Base-by-base conservation (phyloP, 2,329 filamentous ascomycete genomes). In the Beauveria sp. region DNA sequence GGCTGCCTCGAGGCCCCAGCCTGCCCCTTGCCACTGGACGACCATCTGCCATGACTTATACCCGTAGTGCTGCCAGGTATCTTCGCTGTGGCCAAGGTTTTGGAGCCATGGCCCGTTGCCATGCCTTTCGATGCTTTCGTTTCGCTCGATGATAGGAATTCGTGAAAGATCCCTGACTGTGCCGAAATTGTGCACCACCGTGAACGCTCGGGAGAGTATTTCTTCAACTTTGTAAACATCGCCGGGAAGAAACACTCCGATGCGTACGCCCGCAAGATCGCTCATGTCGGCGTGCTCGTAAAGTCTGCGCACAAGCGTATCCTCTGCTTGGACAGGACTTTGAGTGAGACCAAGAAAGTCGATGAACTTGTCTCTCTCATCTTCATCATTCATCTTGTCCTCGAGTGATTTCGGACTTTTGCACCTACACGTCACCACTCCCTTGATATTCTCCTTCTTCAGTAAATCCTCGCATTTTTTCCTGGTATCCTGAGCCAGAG, bases 351-450 rank as follows among this genome's bases (percentile, higher is more conserved):
- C 22, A 3, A 47, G 45, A 47, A 47, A 47, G 5, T 47, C 14
- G 22, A 26, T 47, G 6, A 47, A 47, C 10, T 26, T 47, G 12
- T 47, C 22, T 16, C 22, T 47, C 8, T 47, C 45, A 26, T 47
- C 20, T 12, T 14, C 45, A 26, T 26, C 45, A 14, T 24, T 22
- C 20, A 47, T 26, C 1, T 26, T 47, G 5, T 47, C 24, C 45
- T 47, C 22, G 20, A 47, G 22, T 2, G 20, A 24, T 6, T 26
- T 26, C 9, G 22, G 22, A 14, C 12, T 26, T 16, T 47, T 47
- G 20, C 45, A 47, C 14, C 20, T 50, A 7, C 64, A 75, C 9
- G 59, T 68, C 22, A 61, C 74, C 12, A 74, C 71, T 14, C 63
- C 61, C 60, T 73, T 70, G 61, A 47, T 47, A 3, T 47, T 47